These are phyloP conservation scores for Debaryomyces castellii DNA, from an alignment of 805 yeast genomes.

Conservation along the genomic window DNA sequence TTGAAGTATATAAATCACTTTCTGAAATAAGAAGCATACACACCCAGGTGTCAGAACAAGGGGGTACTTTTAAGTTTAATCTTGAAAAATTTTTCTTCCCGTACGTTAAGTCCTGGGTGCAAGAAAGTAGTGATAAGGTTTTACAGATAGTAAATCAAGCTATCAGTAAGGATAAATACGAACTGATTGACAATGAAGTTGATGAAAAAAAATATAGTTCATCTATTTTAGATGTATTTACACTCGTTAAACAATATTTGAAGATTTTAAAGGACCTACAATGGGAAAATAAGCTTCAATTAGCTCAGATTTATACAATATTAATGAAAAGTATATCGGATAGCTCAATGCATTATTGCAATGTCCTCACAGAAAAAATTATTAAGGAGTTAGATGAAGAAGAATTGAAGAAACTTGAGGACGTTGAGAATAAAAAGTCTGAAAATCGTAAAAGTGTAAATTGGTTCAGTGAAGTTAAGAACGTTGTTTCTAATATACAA, in stretches of 20 bases:
- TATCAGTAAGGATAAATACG: constrained; percentile 55
- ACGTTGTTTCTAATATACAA: constrained; percentile 44
- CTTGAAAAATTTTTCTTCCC: constrained; percentile 55
- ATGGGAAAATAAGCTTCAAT: constrained; percentile 67
- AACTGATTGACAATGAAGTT: constrained; percentile 45
- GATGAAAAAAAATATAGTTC: constrained; percentile 48
- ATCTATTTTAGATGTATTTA: constrained; percentile 68
- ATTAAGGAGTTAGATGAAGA: constrained; percentile 44
- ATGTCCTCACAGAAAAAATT: constrained; percentile 33
- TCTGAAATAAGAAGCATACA: constrained; percentile 53
- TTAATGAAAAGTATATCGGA: constrained; percentile 64
- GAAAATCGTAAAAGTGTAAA: constrained; percentile 22
- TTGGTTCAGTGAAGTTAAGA: constrained; percentile 56
- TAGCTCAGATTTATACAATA: constrained; percentile 59
- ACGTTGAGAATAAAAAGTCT: constrained; percentile 13
- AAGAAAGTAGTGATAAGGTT: constrained; percentile 48
- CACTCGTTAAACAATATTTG: constrained; percentile 58
- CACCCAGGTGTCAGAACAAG: constrained; percentile 44
- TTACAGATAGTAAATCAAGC: constrained; percentile 52
- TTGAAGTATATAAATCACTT: constrained; percentile 54
- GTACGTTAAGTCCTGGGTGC: constrained; percentile 36
- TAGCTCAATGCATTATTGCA: constrained; percentile 54
- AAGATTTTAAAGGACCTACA: constrained; percentile 55
- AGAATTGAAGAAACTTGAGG: constrained; percentile 16
- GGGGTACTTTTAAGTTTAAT: constrained; percentile 46